A percentile compares a stretch with the other conserved stretches of the same genome.
Evolutionary conservation across 768 basidiomycete genomes (phyloP).

Genomic region (Kwoniella sp.): DNA sequence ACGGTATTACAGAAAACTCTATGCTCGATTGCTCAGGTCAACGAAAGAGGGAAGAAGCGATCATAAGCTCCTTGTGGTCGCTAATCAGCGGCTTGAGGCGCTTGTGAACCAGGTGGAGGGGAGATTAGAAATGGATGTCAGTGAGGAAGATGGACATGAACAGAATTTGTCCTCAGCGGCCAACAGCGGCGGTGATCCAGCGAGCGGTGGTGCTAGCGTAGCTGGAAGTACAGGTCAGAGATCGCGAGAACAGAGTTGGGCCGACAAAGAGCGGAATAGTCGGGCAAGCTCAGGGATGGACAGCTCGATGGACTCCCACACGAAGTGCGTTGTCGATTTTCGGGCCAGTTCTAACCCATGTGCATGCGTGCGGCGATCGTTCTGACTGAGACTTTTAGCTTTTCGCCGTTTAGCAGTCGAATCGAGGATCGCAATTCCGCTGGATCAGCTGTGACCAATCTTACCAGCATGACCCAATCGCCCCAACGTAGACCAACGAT

Average conservation of each 20-base stretch:
- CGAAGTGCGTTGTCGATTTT: slow-evolving; percentile 36
- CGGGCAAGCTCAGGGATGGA: slow-evolving; percentile 42
- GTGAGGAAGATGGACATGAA: slow-evolving; percentile 33
- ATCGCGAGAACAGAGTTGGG: slow-evolving; percentile 41
- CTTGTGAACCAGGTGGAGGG: slow-evolving; percentile 71
- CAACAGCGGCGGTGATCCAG: background rate
- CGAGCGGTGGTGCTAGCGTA: slow-evolving; percentile 5
- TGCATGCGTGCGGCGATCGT: too few relatives aligned
- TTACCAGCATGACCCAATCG: slow-evolving; percentile 41
- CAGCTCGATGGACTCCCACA: slow-evolving; percentile 44
- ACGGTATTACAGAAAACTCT: slow-evolving; percentile 89
- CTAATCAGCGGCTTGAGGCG: slow-evolving; percentile 75
- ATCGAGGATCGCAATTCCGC: slow-evolving; percentile 46
- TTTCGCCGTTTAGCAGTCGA: slow-evolving; percentile 50
- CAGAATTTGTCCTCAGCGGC: background rate
- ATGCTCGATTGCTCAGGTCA: slow-evolving; percentile 79
- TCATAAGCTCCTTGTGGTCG: slow-evolving; percentile 75
- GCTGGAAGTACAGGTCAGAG: slow-evolving; percentile 16
- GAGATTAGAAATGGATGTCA: slow-evolving; percentile 64
- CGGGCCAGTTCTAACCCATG: background rate
- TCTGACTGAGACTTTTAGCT: slow-evolving; percentile 32
- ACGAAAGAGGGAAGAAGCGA: slow-evolving; percentile 85
- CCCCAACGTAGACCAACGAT: slow-evolving; percentile 38
- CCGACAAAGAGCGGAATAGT: slow-evolving; percentile 43
- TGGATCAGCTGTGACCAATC: slow-evolving; percentile 44